These are phyloP conservation scores for Escallonia herrerae DNA, from an alignment of 129 eudicot species.

Conservation along the genomic window DNA sequence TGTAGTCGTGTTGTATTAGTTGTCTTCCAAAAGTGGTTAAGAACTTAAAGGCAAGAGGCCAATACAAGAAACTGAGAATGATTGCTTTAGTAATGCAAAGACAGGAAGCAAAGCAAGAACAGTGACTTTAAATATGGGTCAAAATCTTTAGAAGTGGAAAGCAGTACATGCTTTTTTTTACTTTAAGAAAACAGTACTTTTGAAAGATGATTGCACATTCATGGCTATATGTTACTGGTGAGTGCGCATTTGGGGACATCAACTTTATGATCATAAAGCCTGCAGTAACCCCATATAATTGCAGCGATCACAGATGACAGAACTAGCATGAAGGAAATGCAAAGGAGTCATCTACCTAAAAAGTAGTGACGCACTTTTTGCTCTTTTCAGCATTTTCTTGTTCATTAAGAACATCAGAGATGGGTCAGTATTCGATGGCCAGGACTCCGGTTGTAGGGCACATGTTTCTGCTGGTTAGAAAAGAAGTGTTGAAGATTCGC, in stretches of 20 bases:
- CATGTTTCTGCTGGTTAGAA: neutral
- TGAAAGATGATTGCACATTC: slow-evolving; percentile 6
- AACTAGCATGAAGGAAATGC: neutral
- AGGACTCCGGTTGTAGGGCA: neutral
- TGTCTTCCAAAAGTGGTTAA: neutral
- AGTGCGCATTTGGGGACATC: neutral
- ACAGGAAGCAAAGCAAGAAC: neutral
- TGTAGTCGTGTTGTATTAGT: no score
- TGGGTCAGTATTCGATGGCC: neutral
- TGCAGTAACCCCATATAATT: neutral
- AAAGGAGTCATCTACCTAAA: neutral
- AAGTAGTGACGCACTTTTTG: neutral
- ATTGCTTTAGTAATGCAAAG: neutral
- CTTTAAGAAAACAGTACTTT: neutral
- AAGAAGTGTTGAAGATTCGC: neutral
- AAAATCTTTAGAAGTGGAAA: slow-evolving; percentile 5
- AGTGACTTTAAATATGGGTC: neutral
- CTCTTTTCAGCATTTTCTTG: neutral
- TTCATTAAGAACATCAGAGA: neutral
- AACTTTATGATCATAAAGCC: neutral
- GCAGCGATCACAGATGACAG: neutral
- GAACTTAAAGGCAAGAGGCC: neutral
- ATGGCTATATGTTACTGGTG: neutral
- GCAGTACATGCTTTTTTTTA: neutral
- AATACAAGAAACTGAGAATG: neutral